A percentile compares a stretch with the other conserved stretches of the same genome.
Conservation (phyloP, 164 flowering plant genomes). For the Vitis rupestris region DNA sequence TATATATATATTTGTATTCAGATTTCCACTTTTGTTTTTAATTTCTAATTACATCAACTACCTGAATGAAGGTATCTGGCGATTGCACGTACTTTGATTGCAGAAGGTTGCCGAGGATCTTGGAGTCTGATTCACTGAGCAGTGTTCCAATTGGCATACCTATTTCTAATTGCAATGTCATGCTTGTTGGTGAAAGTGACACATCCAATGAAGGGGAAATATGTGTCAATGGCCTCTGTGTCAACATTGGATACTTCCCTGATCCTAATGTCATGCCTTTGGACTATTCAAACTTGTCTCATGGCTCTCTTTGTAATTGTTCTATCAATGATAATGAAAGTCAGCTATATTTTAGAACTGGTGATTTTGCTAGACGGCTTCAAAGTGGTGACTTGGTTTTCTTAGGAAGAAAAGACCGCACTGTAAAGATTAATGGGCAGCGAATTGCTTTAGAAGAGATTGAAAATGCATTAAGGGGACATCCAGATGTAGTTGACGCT, state of each 20-base stretch:
- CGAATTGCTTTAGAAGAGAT: slow-evolving; percentile 83
- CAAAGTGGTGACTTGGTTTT: slow-evolving; percentile 73
- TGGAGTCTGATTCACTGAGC: slow-evolving; percentile 53
- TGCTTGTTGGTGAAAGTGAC: slow-evolving; percentile 55
- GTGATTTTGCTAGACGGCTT: slow-evolving; percentile 73
- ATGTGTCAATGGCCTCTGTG: slow-evolving; percentile 72
- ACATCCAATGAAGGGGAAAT: slow-evolving; percentile 61
- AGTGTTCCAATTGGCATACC: slow-evolving; percentile 93
- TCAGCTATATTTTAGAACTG: slow-evolving; percentile 57
- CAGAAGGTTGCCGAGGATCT: slow-evolving; percentile 56
- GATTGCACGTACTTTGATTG: slow-evolving; percentile 97
- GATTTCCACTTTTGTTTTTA: no score
- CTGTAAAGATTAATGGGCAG: slow-evolving; percentile 73
- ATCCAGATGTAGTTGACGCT: slow-evolving; percentile 64
- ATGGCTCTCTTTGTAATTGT: slow-evolving; percentile 19
- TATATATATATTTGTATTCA: neutral
- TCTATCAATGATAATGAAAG: slow-evolving; percentile 15
- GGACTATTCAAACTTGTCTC: slow-evolving; percentile 36
- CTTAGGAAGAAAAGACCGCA: slow-evolving; percentile 83
- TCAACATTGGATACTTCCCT: slow-evolving; percentile 54
- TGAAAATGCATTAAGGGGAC: slow-evolving; percentile 57
- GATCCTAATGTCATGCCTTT: slow-evolving; percentile 27
- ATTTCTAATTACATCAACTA: slow-evolving; percentile 4
- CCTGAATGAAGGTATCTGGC: slow-evolving; percentile 70
- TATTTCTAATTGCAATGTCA: slow-evolving; percentile 62